phyloP scores from a whole-genome alignment of 1,139 yeast genomes.

The Lodderomyces parapsilosis region DNA sequence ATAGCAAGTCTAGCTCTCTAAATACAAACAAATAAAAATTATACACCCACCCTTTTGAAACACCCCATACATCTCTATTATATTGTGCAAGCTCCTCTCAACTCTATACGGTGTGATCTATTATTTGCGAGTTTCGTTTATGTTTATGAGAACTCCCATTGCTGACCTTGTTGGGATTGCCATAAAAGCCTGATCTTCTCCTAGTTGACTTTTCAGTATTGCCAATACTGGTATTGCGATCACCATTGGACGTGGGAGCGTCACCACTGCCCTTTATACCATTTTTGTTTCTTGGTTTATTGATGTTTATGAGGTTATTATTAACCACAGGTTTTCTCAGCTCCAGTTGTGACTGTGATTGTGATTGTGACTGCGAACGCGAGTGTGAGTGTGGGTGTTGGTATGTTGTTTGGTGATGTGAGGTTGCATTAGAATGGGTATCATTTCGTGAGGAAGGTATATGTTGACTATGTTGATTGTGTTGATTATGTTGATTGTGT shows the following conservation, averaged over 20 bases:
- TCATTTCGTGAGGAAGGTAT: background rate
- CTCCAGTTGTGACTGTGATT: slow-evolving; percentile 15
- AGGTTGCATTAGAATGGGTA: background rate
- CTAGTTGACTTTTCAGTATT: slow-evolving; percentile 7
- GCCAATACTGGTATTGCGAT: slow-evolving; percentile 6
- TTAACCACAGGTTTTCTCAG: slow-evolving; percentile 13
- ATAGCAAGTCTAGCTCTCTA: too few relatives aligned
- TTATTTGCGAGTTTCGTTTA: slow-evolving; percentile 15
- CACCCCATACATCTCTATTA: too few relatives aligned
- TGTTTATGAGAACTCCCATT: slow-evolving; percentile 7
- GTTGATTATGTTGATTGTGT: slow-evolving; percentile 10
- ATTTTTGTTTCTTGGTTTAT: slow-evolving; percentile 9
- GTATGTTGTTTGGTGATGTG: background rate
- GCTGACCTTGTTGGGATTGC: slow-evolving; percentile 3
- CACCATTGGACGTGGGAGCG: slow-evolving; percentile 10
- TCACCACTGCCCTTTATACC: background rate
- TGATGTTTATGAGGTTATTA: slow-evolving; percentile 15
- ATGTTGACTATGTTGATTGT: slow-evolving; percentile 20
- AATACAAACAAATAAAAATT: too few relatives aligned
- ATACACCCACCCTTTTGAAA: background rate
- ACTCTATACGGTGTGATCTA: background rate
- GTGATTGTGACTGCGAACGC: slow-evolving; percentile 14
- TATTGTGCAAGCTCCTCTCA: too few relatives aligned
- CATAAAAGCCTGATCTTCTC: slow-evolving; percentile 13
- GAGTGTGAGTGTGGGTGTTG: slow-evolving; percentile 14